Base-by-base conservation (phyloP, 2,329 filamentous ascomycete species). In the Arthrinium puccinioides region DNA sequence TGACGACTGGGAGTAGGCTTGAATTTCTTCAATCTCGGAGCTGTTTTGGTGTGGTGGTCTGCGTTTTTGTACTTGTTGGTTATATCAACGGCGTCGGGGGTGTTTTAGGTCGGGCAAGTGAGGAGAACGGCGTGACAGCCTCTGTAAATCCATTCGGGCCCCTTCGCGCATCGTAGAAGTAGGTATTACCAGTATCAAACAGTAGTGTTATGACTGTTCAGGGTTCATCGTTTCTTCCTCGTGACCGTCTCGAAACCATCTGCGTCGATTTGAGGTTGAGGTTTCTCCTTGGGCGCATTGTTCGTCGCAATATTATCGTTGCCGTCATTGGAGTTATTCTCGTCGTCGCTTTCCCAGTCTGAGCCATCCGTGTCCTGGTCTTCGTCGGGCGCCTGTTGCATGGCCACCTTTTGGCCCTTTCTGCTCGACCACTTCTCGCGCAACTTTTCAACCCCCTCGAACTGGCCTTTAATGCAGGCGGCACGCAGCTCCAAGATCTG, bases 231-330 rank as follows among this genome's bases (percentile, higher is more conserved):
- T 70, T 78, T 84, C 66, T 79, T 84, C 66, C 79, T 72, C 38
- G 79, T 74, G 46, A 88, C 84, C 60, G 74, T 86, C 13, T 79
- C 86, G 57, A 90, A 90, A 5, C 85, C 85, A 53, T 90, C 85
- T 47, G 88, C 84, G 58, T 90, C 85, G 31, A 89, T 69, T 57
- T 87, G 77, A 0, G 84, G 83, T 54, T 75, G 72, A 13, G 68
- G 59, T 62, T 79, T 85, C 59, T 85, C 78, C 56, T 70, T 79
- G 11, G 68, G 65, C 31, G 56, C 66, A 55, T 82, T 79, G 13
- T 67, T 67, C 4, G 69, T 70, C 9, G 69, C 74, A 9, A 70
- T 64, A 2, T 66, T 66, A 3, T 72, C 70, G 4, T 72, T 76
- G 21, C 76, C 78, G 7, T 78, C 77, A 3, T 72, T 70, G 4